These are phyloP conservation scores for Persicaria tinctoria DNA, from an alignment of 148 eudicot species.

Conservation along the genomic window DNA sequence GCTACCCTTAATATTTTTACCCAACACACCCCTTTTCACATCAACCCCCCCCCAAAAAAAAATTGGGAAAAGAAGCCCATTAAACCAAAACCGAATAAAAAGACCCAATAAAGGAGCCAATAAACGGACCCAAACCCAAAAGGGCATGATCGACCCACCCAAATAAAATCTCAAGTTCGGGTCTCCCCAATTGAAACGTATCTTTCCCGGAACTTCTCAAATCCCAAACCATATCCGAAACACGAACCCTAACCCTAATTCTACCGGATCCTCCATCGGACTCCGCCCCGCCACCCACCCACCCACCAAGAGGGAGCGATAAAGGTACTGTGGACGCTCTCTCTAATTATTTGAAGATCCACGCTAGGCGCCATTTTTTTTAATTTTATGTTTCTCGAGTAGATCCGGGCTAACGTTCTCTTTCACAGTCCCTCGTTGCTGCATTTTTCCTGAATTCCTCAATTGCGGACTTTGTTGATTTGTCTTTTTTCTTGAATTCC, in stretches of 20 bases:
- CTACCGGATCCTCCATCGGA: constrained; percentile 13
- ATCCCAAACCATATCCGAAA: constrained; percentile 9
- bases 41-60: too few species aligned
- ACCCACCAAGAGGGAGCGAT: neutral
- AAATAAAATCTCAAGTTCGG: neutral
- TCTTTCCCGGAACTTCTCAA: neutral
- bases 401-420: constrained; percentile 2
- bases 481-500: neutral
- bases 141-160: neutral
- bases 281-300: constrained; percentile 6
- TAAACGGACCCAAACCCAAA: neutral
- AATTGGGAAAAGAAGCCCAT: neutral
- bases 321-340: constrained; percentile 6
- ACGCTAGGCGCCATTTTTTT: constrained; percentile 3
- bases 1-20: too few species aligned
- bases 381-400: neutral
- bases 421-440: neutral
- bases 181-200: neutral
- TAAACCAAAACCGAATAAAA: neutral
- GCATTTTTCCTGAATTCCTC: neutral
- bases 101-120: neutral
- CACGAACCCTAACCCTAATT: constrained; percentile 12
- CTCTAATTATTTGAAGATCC: constrained; percentile 9
- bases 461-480: neutral
- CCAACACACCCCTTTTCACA: too few species aligned